Base-by-base conservation (phyloP, 345 rosid species). In the Psidium friedrichsthalianum region DNA sequence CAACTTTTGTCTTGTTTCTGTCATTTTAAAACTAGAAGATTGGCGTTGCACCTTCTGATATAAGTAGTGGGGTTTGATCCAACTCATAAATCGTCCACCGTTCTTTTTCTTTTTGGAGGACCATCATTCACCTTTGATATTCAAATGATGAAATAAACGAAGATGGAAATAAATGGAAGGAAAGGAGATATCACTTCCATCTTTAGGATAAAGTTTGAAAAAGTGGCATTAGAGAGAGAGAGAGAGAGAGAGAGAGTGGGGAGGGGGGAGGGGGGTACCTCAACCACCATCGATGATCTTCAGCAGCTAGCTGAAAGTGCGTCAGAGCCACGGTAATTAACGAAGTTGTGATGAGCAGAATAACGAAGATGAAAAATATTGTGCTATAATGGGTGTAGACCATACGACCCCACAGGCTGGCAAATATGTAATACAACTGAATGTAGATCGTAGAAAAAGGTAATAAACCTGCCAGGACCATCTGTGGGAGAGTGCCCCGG, bases 221-320 rank as follows among this genome's bases (percentile, higher is more conserved):
- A 47, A 81, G 54, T 44, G 51, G 82, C 9, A 44, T 11, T 5
- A 11, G 82, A 78, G 53, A 78, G 82, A 49, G 51, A 51, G 82
- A 44, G 55, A 52, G 74, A 36, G 36, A 36, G 82, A 78, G 53
- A 78, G 82, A 49, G 51, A 51, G 82, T 25, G 55, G 32, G 74
- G 36, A 36, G 36, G 2, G 36, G 36, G 36, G 36, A 36, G 36
- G 36, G 36, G 36, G 36, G 36, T 36, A 95, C 98, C 98, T 95
- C 98, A 97, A 94, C 98, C 98, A 94, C 97, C 98, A 95, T 85
- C 89, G 94, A 88, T 94, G 97, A 87, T 94, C 98, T 91, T 96
- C 99, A 61, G 98, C 97, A 27, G 99, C 98, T 44, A 96, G 96
- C 88, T 96, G 99, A 92, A 95, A 96, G 91, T 96, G 95, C 6